phyloP scores from a whole-genome alignment of 2,329 filamentous ascomycete species.

The Alternaria arbusti region DNA sequence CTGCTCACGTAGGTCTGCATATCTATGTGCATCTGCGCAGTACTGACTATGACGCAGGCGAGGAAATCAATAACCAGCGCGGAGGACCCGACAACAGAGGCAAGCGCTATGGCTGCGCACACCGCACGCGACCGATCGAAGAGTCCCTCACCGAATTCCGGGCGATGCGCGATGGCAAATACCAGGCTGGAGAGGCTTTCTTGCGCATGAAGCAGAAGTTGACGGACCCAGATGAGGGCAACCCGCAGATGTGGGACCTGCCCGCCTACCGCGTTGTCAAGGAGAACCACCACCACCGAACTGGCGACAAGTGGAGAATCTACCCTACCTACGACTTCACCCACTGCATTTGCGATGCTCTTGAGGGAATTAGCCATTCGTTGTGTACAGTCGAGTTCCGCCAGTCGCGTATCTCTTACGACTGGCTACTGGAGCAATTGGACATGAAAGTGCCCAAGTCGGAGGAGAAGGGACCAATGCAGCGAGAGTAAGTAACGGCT shows the following conservation, averaged over 20 bases:
- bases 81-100: constrained; percentile 74
- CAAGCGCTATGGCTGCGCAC: constrained; percentile 78
- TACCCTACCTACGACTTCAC: constrained; percentile 96
- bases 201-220: constrained; percentile 92
- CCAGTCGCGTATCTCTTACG: constrained; percentile 83
- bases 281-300: constrained; percentile 76
- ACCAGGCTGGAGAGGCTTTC: constrained; percentile 81
- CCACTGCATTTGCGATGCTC: constrained; percentile 89
- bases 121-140: constrained; percentile 76
- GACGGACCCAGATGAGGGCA: constrained; percentile 67
- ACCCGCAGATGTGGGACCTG: constrained; percentile 96
- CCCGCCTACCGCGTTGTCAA: constrained; percentile 86
- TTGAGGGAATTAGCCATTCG: constrained; percentile 90
- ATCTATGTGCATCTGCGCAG: no score
- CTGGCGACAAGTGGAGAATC: constrained; percentile 84
- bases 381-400: constrained; percentile 94
- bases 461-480: constrained; percentile 72
- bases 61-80: constrained; percentile 84
- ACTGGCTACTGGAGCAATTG: constrained; percentile 83
- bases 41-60: constrained; percentile 57
- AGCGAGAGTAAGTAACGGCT: constrained; percentile 70
- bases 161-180: constrained; percentile 90
- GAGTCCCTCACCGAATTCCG: constrained; percentile 83
- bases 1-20: constrained; percentile 64
- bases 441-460: constrained; percentile 75